Percentiles rank a stretch among this genome's conserved stretches.
Evolutionary conservation across 2,329 filamentous ascomycete genomes (phyloP).

Genomic region (Tothia fuscella): DNA sequence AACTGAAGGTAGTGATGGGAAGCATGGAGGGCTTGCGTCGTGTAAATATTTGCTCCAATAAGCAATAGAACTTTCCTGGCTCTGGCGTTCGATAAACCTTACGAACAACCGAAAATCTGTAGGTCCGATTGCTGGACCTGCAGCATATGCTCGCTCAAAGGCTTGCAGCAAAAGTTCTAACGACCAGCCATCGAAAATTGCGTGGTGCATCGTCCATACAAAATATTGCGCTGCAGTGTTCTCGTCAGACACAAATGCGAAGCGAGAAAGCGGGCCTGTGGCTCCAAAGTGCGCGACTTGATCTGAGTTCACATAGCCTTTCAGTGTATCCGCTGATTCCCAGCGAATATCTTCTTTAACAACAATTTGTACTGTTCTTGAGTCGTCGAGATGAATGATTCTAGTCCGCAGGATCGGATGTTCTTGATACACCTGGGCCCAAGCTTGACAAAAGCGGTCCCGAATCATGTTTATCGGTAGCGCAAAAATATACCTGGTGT

Average conservation of each 20-base stretch:
- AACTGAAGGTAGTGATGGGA: slow-evolving; percentile 36
- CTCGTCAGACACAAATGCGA: slow-evolving; percentile 21
- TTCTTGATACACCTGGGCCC: too few relatives aligned
- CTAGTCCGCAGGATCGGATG: too few relatives aligned
- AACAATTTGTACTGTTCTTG: slow-evolving; percentile 26
- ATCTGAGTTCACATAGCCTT: slow-evolving; percentile 26
- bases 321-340: slow-evolving; percentile 18
- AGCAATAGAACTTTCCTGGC: slow-evolving; percentile 27
- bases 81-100: slow-evolving; percentile 31
- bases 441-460: too few relatives aligned
- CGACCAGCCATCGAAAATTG: slow-evolving; percentile 86
- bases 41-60: slow-evolving; percentile 38
- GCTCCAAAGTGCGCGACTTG: slow-evolving; percentile 25
- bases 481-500: too few relatives aligned
- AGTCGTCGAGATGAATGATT: too few relatives aligned
- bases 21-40: slow-evolving; percentile 35
- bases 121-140: slow-evolving; percentile 17
- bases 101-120: slow-evolving; percentile 36
- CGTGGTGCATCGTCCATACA: slow-evolving; percentile 59
- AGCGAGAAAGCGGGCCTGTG: slow-evolving; percentile 26
- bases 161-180: slow-evolving; percentile 63
- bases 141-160: slow-evolving; percentile 34
- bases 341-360: slow-evolving; percentile 21
- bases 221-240: slow-evolving; percentile 24
- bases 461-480: too few relatives aligned